Base-by-base conservation (phyloP, 1,284 basidiomycete species). In the Sporisorium graminicola region DNA sequence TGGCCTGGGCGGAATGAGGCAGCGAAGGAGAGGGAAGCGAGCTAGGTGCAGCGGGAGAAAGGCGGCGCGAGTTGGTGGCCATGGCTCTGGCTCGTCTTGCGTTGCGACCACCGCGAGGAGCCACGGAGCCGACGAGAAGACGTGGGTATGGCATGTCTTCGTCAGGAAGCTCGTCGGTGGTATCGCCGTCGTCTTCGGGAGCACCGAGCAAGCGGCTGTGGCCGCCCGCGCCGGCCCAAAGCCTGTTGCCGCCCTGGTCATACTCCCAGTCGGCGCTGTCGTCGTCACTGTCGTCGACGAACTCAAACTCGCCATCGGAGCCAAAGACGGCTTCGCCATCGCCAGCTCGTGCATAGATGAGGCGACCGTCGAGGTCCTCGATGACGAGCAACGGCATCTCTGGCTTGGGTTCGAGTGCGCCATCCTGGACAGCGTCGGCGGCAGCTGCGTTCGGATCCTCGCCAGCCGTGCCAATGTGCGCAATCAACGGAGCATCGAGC, bases 301-400 rank as follows among this genome's bases (percentile, higher is more conserved):
- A 85, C 33, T 85, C 84, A 46, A 85, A 85, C 49, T 85, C 84
- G 27, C 84, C 84, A 49, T 85, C 84, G 2, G 84, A 85, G 44
- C 84, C 84, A 51, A 85, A 85, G 13, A 85, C 84, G 6, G 84
- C 84, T 67, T 85, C 84, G 14, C 84, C 84, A 35, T 84, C 83
- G 22, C 82, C 81, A 12, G 84, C 84, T 29, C 84, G 72, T 5
- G 84, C 84, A 43, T 85, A 85, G 54, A 85, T 84, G 35, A 85
- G 77, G 10, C 84, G 78, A 6, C 84, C 84, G 57, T 85, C 84
- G 22, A 85, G 78, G 44, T 85, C 84, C 53, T 85, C 84, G 54
- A 85, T 85, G 44, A 85, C 82, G 20, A 85, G 75, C 33, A 85
- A 60, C 1, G 83, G 83, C 52, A 85, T 77, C 31, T 82, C 82